phyloP scores from a whole-genome alignment of 2,329 filamentous ascomycete genomes.

The Herpotrichia juniperi region DNA sequence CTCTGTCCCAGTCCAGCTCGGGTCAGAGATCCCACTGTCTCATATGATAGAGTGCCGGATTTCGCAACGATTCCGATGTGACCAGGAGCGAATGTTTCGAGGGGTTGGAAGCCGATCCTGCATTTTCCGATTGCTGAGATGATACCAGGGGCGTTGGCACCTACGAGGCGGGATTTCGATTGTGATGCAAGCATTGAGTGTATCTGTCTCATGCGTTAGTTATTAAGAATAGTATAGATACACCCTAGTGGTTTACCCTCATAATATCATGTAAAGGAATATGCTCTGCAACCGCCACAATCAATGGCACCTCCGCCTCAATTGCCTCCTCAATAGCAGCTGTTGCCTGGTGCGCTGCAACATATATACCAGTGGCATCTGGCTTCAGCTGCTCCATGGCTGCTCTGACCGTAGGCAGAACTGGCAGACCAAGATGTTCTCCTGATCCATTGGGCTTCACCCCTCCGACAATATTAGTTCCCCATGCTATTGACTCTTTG shows the following conservation, averaged over 20 bases:
- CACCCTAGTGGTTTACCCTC: constrained; percentile 58
- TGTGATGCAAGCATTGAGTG: constrained; percentile 75
- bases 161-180: constrained; percentile 73
- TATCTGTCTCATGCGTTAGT: constrained; percentile 51
- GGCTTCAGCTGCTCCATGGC: constrained; percentile 74
- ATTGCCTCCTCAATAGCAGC: constrained; percentile 80
- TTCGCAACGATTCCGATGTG: constrained; percentile 79
- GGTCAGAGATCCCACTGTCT: constrained; percentile 76
- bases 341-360: constrained; percentile 75
- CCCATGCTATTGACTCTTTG: constrained; percentile 76
- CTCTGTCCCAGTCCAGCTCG: constrained; percentile 78
- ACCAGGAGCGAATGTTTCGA: constrained; percentile 73
- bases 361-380: constrained; percentile 80
- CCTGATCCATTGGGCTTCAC: constrained; percentile 74
- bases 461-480: constrained; percentile 80
- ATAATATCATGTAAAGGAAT: constrained; percentile 80
- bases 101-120: constrained; percentile 76
- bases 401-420: constrained; percentile 70
- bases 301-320: constrained; percentile 76
- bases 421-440: constrained; percentile 74
- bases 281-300: constrained; percentile 81
- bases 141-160: constrained; percentile 82
- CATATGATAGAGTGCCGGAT: constrained; percentile 80
- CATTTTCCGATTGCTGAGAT: constrained; percentile 75
- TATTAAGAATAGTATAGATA: neutral